phyloP scores from a whole-genome alignment of 176 grass and related monocot species.

The Hordeum marinum region DNA sequence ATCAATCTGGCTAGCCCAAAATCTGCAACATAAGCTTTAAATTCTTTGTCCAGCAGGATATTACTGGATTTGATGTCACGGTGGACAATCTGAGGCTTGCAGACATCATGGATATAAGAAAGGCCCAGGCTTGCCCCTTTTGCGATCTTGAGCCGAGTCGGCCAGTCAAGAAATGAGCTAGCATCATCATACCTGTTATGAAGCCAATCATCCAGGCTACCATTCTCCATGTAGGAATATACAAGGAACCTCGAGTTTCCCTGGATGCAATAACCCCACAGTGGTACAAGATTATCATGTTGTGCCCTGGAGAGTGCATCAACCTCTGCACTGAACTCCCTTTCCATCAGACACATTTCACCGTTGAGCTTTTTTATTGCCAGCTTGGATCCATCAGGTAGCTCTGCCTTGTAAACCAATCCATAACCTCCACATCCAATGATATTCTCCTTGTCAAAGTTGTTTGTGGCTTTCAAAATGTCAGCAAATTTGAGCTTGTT shows the following conservation, averaged over 20 bases:
- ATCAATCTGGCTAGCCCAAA: constrained; percentile 74
- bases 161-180: constrained; percentile 34
- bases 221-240: background rate
- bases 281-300: too few relatives aligned
- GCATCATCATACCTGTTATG: background rate
- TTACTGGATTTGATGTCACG: constrained; percentile 81
- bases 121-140: constrained; percentile 43
- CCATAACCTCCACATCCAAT: constrained; percentile 49
- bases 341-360: constrained; percentile 28
- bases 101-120: constrained; percentile 50
- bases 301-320: constrained; percentile 38
- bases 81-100: constrained; percentile 58
- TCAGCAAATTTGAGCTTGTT: constrained; percentile 5
- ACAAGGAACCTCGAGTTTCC: constrained; percentile 29
- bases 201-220: background rate
- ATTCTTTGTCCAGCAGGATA: constrained; percentile 60
- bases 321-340: constrained; percentile 45
- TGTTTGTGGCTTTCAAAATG: constrained; percentile 38
- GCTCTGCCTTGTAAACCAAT: background rate
- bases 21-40: constrained; percentile 68
- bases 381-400: constrained; percentile 20
- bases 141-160: constrained; percentile 31
- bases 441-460: constrained; percentile 45
- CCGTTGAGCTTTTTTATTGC: constrained; percentile 50
- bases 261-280: constrained; percentile 12